Base-by-base conservation (phyloP, 2,329 filamentous ascomycete species). In the Colletotrichum camelliae region DNA sequence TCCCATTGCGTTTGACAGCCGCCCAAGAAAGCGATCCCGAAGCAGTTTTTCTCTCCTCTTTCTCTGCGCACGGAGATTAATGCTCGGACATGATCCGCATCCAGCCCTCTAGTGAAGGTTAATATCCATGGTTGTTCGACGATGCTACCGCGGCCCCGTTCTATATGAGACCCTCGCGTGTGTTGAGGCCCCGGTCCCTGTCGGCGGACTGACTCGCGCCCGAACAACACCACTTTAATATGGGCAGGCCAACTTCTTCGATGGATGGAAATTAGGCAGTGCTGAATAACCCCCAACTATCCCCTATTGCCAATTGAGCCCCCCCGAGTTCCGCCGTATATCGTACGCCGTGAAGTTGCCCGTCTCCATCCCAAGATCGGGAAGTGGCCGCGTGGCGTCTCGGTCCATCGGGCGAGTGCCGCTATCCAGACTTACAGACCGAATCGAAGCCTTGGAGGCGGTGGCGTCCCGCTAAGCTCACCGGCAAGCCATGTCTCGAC, bases 21-120 rank as follows among this genome's bases (percentile, higher is more conserved):
- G 15, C 13, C 66, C n/a, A 21, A 62, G 21, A 33, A 31, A 16
- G 24, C 18, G n/a, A 21, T 61, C 29, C 35, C 35, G 68, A 65
- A 48, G 48, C 57, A 55, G 35, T 35, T 67, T 67, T 67, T 16
- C 37, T 31, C 29, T 48, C n/a, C 13, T 61, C 18, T 65, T 24
- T 43, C 21, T 33, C n/a, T 15, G 18, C 29, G 15, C 13, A 16
- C 61, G 61, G 72, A 72, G 62, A 72, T 72, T 67, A 67, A 29
- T 52, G 21, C 61, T 75, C 73, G 69, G 69, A 33, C 68, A 61
- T 55, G 55, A 64, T 64, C 67, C 73, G 62, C 64, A 67, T 65
- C 21, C 37, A 67, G 37, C 27, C 12, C n/a, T 52, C 39, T 35
- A 62, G 61, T 55, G 39, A 67, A 75, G 69, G 15, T 43, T 57